Evolutionary conservation across 2,329 filamentous ascomycete species (phyloP).

Genomic region (Penicillium polonicum): DNA sequence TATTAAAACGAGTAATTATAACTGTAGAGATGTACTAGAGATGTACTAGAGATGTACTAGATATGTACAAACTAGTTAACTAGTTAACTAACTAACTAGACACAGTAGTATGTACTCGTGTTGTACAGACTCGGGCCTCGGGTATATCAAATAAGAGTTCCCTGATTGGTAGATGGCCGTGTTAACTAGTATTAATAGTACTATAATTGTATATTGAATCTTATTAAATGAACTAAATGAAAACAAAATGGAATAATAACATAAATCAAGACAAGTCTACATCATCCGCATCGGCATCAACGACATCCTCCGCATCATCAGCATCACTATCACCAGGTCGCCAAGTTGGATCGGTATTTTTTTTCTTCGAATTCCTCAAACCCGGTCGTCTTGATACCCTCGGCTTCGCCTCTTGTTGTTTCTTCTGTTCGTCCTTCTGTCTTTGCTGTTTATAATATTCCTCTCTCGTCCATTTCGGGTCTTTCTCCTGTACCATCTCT

Average conservation of each 20-base stretch:
- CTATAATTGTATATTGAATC: not conserved
- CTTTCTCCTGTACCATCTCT: not conserved
- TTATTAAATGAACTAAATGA: not conserved
- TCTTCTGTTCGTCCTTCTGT: not conserved
- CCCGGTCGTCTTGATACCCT: not conserved
- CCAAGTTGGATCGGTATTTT: conserved; percentile 5
- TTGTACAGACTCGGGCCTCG: conserved; percentile 6
- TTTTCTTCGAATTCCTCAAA: not conserved
- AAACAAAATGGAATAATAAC: not conserved
- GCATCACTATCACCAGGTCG: not conserved
- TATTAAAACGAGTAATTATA: not conserved
- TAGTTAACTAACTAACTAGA: not conserved
- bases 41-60: not conserved
- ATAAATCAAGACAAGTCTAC: not conserved
- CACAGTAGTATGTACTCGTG: not conserved
- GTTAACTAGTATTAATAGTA: conserved; percentile 9
- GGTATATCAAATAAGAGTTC: conserved; percentile 13
- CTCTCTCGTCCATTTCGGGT: not conserved
- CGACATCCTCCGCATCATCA: no score
- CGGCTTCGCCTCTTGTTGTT: not conserved
- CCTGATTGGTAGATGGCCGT: conserved; percentile 10
- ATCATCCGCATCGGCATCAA: not conserved
- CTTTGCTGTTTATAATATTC: not conserved
- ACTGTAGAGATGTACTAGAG: not conserved
- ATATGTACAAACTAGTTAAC: not conserved